These are phyloP conservation scores for Macadamia integrifolia DNA, from an alignment of 164 flowering plant species.

Conservation along the genomic window DNA sequence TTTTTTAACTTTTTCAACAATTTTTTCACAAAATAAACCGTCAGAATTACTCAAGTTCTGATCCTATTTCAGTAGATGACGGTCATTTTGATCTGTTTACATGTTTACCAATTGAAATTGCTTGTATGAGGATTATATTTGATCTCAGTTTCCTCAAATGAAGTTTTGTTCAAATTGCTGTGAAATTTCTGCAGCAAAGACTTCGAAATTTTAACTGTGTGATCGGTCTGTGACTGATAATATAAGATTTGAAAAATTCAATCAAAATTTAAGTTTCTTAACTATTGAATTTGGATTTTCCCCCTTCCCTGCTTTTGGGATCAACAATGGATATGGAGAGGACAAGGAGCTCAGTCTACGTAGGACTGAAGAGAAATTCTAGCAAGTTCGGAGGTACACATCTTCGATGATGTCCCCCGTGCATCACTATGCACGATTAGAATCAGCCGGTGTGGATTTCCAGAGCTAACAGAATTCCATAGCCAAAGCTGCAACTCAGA, in stretches of 20 bases:
- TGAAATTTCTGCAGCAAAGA: neutral
- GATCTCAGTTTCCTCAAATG: neutral
- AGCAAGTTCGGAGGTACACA: slow-evolving; percentile 25
- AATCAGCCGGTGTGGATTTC: slow-evolving; percentile 37
- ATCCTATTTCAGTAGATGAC: neutral
- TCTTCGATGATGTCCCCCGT: slow-evolving; percentile 21
- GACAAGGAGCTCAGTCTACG: slow-evolving; percentile 21
- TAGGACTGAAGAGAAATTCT: slow-evolving; percentile 33
- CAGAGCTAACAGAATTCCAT: slow-evolving; percentile 51
- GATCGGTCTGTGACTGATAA: neutral
- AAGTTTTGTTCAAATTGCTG: neutral
- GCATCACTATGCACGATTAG: slow-evolving; percentile 16
- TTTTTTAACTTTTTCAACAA: neutral
- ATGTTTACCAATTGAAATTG: neutral
- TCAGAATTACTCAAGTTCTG: no score
- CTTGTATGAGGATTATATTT: neutral
- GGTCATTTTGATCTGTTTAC: neutral
- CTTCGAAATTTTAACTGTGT: neutral
- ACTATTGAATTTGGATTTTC: neutral
- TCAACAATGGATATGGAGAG: slow-evolving; percentile 38
- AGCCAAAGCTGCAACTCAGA: slow-evolving; percentile 85
- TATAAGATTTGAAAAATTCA: neutral
- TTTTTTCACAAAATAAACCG: neutral
- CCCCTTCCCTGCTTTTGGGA: neutral
- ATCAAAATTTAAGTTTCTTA: neutral